These are phyloP conservation scores for Neostapfia colusana DNA, from an alignment of 176 grass and related monocot species.

Conservation along the genomic window DNA sequence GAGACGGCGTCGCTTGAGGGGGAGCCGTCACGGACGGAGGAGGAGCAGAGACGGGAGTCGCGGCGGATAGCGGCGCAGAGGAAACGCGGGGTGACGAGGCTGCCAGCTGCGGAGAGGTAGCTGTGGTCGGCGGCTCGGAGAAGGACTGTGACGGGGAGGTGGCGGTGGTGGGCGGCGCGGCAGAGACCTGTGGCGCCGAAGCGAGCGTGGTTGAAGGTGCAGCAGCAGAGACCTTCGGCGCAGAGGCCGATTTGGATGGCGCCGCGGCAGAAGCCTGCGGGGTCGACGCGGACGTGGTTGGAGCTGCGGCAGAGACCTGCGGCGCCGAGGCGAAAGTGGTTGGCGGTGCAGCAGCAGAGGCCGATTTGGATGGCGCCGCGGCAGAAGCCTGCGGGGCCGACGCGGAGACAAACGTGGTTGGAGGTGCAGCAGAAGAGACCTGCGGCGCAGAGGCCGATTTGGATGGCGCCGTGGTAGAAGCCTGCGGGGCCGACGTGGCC, in stretches of 20 bases:
- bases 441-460: conserved; percentile 11
- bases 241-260: neutral
- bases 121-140: neutral
- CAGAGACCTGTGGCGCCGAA: conserved; percentile 9
- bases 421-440: neutral
- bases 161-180: neutral
- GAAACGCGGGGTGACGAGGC: conserved; percentile 26
- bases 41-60: conserved; percentile 37
- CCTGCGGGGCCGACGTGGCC: no score
- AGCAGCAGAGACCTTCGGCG: neutral
- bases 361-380: conserved; percentile 19
- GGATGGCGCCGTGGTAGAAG: conserved; percentile 12
- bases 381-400: neutral
- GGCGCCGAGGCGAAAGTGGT: conserved; percentile 15
- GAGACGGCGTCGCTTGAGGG: conserved; percentile 22
- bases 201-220: conserved; percentile 34
- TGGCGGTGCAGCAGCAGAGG: conserved; percentile 19
- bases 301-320: neutral
- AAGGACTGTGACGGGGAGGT: neutral
- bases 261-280: neutral
- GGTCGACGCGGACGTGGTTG: no score
- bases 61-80: conserved; percentile 14
- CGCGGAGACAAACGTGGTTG: neutral
- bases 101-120: conserved; percentile 12
- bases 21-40: neutral